Percentiles rank a stretch among this genome's conserved stretches.
phyloP scores from a whole-genome alignment of 2,329 filamentous ascomycete species.

The Aspergillus fructus region DNA sequence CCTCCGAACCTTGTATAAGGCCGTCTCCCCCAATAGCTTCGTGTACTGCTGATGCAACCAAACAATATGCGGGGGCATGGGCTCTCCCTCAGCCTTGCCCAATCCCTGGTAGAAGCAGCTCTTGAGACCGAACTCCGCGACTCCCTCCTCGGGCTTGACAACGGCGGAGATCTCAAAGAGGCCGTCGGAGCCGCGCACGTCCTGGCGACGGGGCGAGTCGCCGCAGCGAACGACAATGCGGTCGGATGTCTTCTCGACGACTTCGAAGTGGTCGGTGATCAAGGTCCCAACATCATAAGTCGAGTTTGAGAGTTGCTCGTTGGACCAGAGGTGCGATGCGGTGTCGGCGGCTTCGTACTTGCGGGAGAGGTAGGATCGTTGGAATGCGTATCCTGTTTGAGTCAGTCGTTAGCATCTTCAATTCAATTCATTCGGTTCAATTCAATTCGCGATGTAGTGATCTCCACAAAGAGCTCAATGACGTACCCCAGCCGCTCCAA shows the following conservation, averaged over 20 bases:
- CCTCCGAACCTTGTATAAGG: constrained; percentile 31
- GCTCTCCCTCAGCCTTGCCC: constrained; percentile 42
- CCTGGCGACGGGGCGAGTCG: constrained; percentile 60
- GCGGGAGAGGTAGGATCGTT: constrained; percentile 58
- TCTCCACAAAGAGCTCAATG: neutral
- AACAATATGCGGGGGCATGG: constrained; percentile 49
- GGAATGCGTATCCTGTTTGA: constrained; percentile 47
- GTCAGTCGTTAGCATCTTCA: neutral
- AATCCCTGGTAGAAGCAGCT: constrained; percentile 61
- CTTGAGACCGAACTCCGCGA: constrained; percentile 66
- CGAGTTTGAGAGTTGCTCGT: constrained; percentile 53
- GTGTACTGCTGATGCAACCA: constrained; percentile 57
- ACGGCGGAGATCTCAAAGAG: constrained; percentile 65
- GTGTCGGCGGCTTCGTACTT: constrained; percentile 61
- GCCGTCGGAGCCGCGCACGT: constrained; percentile 61
- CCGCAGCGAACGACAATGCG: constrained; percentile 65
- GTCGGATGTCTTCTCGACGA: constrained; percentile 62
- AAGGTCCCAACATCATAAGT: constrained; percentile 62
- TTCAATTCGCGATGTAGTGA: neutral
- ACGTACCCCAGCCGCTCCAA: constrained; percentile 65
- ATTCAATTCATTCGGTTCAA: neutral
- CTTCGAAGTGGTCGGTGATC: constrained; percentile 71
- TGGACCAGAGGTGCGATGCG: constrained; percentile 61
- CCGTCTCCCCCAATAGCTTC: constrained; percentile 58
- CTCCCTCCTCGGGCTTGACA: constrained; percentile 58